Evolutionary conservation across 306 rosid genomes (phyloP).

Genomic region (Castanea mollissima): DNA sequence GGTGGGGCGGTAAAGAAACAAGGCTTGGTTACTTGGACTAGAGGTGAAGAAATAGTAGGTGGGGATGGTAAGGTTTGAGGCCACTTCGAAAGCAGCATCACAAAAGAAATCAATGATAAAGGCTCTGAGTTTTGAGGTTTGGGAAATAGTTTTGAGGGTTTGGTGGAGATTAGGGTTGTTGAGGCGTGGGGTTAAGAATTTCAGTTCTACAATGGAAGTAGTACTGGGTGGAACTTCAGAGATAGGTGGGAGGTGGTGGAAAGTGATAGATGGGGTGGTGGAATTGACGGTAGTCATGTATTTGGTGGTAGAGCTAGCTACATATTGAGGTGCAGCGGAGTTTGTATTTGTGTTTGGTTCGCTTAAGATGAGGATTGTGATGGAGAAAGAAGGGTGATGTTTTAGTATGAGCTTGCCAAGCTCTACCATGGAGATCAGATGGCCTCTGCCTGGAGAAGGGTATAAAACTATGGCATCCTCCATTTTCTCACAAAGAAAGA

Average conservation of each 20-base stretch:
- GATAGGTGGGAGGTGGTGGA: neutral
- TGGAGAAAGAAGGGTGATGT: slow-evolving; percentile 3
- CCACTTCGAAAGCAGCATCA: neutral
- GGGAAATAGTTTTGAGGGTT: neutral
- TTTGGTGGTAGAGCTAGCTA: neutral
- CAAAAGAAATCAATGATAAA: neutral
- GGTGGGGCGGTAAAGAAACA: neutral
- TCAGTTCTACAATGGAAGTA: neutral
- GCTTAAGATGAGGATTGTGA: neutral
- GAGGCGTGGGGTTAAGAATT: neutral
- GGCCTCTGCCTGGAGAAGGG: slow-evolving; percentile 19
- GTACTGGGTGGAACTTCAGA: neutral
- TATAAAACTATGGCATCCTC: slow-evolving; percentile 22
- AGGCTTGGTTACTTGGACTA: neutral
- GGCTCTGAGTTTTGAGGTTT: neutral
- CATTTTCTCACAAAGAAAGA: neutral
- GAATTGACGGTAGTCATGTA: neutral
- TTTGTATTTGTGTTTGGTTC: neutral
- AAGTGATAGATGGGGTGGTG: slow-evolving; percentile 6
- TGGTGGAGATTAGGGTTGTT: neutral
- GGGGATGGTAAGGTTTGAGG: neutral
- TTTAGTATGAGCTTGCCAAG: slow-evolving; percentile 19
- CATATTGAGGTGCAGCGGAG: neutral
- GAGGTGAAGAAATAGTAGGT: neutral
- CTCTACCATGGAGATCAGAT: slow-evolving; percentile 24